Percentiles rank a stretch among this genome's conserved stretches.
phyloP scores from a whole-genome alignment of 768 basidiomycete genomes.

The Boletus eberwhitei region DNA sequence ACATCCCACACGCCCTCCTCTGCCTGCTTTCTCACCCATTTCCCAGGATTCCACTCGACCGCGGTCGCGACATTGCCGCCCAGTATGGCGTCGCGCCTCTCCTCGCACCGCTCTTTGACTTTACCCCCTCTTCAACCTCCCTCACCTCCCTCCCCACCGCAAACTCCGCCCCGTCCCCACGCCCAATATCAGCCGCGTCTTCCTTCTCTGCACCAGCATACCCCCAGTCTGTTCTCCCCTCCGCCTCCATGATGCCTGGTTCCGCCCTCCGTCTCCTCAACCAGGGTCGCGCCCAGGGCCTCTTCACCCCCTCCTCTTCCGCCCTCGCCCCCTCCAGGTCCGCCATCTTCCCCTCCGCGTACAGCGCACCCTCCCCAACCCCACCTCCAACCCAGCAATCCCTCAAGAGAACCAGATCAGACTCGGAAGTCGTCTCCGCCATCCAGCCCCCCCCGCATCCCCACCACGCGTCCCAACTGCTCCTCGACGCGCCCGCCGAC shows the following conservation, averaged over 20 bases:
- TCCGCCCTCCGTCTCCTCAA: conserved; percentile 80
- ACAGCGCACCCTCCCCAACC: conserved; percentile 50
- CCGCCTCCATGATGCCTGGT: conserved; percentile 85
- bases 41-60: conserved; percentile 89
- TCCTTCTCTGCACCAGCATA: conserved; percentile 59
- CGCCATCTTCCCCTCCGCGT: conserved; percentile 50
- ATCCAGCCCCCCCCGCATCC: conserved; percentile 12
- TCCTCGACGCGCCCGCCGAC: conserved; percentile 39
- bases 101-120: conserved; percentile 89
- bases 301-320: conserved; percentile 83
- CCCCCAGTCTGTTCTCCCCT: conserved; percentile 57
- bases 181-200: conserved; percentile 65
- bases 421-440: conserved; percentile 49
- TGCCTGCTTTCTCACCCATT: conserved; percentile 7
- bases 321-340: conserved; percentile 43
- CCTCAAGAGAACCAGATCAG: conserved; percentile 63
- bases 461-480: conserved; percentile 22
- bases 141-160: conserved; percentile 63
- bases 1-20: conserved; percentile 23
- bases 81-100: conserved; percentile 90
- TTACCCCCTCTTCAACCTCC: conserved; percentile 72
- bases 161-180: conserved; percentile 47
- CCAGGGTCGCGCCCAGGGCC: conserved; percentile 81
- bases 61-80: conserved; percentile 87
- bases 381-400: conserved; percentile 46